These are phyloP conservation scores for Actinidia polygama DNA, from an alignment of 179 eudicot genomes.

Conservation along the genomic window DNA sequence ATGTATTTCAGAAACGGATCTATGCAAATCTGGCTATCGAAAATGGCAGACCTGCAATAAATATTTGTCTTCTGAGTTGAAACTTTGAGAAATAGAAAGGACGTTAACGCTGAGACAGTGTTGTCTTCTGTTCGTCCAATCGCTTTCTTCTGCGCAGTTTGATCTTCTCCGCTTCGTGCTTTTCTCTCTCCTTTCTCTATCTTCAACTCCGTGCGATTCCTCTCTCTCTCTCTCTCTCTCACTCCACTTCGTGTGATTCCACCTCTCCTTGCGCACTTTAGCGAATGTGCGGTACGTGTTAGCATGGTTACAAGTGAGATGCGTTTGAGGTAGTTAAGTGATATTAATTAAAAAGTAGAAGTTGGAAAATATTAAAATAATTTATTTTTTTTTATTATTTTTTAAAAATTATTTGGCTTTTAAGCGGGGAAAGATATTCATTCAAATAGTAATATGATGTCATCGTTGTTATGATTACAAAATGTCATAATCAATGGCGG, in stretches of 20 bases:
- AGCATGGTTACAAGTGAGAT: too few species aligned
- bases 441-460: too few species aligned
- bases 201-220: slow-evolving; percentile 12
- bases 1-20: slow-evolving; percentile 3
- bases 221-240: not conserved
- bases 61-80: not conserved
- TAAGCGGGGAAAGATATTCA: too few species aligned
- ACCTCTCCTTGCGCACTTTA: slow-evolving; percentile 13
- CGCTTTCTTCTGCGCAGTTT: slow-evolving; percentile 7
- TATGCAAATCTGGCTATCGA: slow-evolving; percentile 11
- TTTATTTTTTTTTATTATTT: too few species aligned
- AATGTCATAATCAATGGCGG: too few species aligned
- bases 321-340: too few species aligned
- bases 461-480: too few species aligned
- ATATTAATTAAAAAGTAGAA: too few species aligned
- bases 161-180: not conserved
- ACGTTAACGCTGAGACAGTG: not conserved
- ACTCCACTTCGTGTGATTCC: not conserved
- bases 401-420: too few species aligned
- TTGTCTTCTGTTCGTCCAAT: slow-evolving; percentile 16
- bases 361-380: too few species aligned
- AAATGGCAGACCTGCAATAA: slow-evolving; percentile 13
- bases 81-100: not conserved
- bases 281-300: not conserved
- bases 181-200: slow-evolving; percentile 5